Conservation (phyloP, 495 filamentous ascomycete species). For the Penicillium flavigenum region DNA sequence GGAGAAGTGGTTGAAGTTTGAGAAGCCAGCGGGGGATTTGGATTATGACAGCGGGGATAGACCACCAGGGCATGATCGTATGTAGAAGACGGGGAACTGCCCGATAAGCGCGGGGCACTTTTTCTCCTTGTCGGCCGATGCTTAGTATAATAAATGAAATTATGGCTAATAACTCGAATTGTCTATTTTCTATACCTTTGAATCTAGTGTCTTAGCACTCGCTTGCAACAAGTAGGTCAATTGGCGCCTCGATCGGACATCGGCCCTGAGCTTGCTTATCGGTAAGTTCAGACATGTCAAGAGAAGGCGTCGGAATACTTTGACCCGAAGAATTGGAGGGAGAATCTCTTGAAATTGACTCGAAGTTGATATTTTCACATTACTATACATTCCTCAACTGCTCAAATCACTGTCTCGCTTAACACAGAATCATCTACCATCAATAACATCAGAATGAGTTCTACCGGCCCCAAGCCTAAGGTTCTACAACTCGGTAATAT, state of each 20-base stretch:
- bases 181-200: background rate
- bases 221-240: background rate
- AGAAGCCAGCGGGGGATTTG: too few species aligned
- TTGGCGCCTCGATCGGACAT: background rate
- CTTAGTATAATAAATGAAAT: conserved; percentile 10
- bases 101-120: conserved; percentile 23
- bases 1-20: too few species aligned
- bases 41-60: too few species aligned
- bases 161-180: background rate
- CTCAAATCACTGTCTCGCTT: background rate
- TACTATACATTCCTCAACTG: background rate
- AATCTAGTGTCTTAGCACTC: background rate
- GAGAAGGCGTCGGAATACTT: conserved; percentile 10
- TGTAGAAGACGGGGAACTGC: conserved; percentile 16
- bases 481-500: conserved; percentile 53
- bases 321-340: background rate
- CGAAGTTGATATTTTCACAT: background rate
- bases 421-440: background rate
- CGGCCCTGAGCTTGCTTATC: background rate
- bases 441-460: conserved; percentile 16
- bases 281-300: conserved; percentile 8
- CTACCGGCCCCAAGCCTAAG: conserved; percentile 42
- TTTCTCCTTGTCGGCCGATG: conserved; percentile 19
- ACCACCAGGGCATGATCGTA: too few species aligned
- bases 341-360: background rate